Evolutionary conservation across 2,329 filamentous ascomycete species (phyloP).

Genomic region (Lachnum nothofagi): DNA sequence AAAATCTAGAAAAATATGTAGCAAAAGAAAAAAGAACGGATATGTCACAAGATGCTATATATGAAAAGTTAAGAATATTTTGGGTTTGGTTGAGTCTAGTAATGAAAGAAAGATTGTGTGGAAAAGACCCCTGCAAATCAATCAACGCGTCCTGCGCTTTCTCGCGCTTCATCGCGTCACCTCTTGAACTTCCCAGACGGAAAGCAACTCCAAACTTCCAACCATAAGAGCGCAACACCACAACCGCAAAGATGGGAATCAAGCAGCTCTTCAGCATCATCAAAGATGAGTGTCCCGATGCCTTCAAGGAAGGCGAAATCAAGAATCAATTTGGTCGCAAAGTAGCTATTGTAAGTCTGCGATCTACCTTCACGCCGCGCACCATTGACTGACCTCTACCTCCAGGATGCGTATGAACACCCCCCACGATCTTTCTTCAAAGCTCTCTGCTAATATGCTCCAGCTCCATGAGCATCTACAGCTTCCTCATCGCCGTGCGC

Average conservation of each 20-base stretch:
- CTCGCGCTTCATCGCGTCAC: constrained; percentile 19
- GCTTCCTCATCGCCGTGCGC: constrained; percentile 94
- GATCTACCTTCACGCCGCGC: not conserved
- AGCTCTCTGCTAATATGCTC: constrained; percentile 16
- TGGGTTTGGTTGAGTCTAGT: too few species aligned
- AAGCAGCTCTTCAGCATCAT: constrained; percentile 76
- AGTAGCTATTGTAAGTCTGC: constrained; percentile 77
- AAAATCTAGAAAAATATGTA: too few species aligned
- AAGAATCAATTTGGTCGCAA: constrained; percentile 98
- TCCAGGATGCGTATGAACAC: constrained; percentile 54
- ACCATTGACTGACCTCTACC: constrained; percentile 15
- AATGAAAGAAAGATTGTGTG: not conserved
- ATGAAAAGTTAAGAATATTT: too few species aligned
- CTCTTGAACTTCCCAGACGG: constrained; percentile 1
- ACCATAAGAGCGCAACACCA: constrained; percentile 3
- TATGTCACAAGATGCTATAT: too few species aligned
- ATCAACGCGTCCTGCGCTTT: constrained; percentile 21
- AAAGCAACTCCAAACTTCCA: not conserved
- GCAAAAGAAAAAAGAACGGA: too few species aligned
- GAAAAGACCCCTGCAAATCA: not conserved
- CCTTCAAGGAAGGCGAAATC: constrained; percentile 94
- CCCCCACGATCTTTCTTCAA: not conserved
- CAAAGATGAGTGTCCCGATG: constrained; percentile 88
- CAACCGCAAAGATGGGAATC: constrained; percentile 50
- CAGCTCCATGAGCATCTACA: constrained; percentile 98